Evolutionary conservation across 257 asterid genomes (phyloP).

Genomic region (Nicotiana tomentosiformis): DNA sequence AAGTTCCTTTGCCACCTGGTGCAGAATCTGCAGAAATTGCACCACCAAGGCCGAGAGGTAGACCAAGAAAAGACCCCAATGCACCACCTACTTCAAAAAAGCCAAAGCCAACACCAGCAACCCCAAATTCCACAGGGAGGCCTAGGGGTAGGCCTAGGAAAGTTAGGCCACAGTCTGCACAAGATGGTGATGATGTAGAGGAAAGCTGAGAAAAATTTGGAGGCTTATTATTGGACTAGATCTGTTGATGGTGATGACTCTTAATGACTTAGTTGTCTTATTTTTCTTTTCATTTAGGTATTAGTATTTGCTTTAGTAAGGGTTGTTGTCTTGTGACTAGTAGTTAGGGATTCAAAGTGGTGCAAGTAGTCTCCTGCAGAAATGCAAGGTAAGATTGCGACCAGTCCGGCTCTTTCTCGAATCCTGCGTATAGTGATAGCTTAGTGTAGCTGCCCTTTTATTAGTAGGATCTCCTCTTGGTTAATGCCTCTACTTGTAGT

Average conservation of each 20-base stretch:
- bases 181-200: constrained; percentile 19
- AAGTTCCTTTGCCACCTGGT: constrained; percentile 40
- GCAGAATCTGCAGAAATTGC: constrained; percentile 11
- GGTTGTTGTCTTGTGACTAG: background rate
- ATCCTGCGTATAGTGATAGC: background rate
- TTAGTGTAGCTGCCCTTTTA: background rate
- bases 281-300: background rate
- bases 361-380: background rate
- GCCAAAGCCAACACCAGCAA: constrained; percentile 37
- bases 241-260: constrained; percentile 14
- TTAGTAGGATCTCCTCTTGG: background rate
- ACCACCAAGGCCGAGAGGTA: constrained; percentile 60
- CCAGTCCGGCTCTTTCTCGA: constrained; percentile 4
- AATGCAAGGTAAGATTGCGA: background rate
- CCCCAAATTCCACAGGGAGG: constrained; percentile 26
- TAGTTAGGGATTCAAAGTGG: background rate
- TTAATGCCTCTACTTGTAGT: constrained; percentile 12
- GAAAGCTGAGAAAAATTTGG: constrained; percentile 16
- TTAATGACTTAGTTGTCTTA: constrained; percentile 10
- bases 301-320: background rate
- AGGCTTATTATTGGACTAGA: background rate
- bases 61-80: constrained; percentile 78
- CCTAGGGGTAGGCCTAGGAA: constrained; percentile 89
- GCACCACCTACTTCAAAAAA: constrained; percentile 67
- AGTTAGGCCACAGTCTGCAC: constrained; percentile 51